These are phyloP conservation scores for Eutrema yunnanense DNA, from an alignment of 345 rosid species.

Conservation along the genomic window DNA sequence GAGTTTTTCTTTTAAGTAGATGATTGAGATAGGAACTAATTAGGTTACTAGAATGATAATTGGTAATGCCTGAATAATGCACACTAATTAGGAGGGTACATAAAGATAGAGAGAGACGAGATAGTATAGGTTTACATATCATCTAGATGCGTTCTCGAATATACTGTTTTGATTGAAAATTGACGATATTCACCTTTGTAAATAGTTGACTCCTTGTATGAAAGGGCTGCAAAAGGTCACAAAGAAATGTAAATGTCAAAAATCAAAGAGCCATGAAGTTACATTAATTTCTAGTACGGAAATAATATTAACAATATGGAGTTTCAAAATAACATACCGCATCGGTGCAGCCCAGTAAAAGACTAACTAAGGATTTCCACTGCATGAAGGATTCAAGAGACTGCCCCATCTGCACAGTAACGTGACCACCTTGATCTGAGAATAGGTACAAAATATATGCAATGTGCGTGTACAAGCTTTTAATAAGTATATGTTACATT, in stretches of 20 bases:
- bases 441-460: background rate
- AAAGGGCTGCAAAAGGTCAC: conserved; percentile 61
- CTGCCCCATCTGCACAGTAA: conserved; percentile 87
- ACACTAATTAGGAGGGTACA: background rate
- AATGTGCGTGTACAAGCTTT: background rate
- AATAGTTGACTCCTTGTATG: conserved; percentile 75
- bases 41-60: background rate
- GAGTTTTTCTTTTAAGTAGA: background rate
- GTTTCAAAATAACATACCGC: conserved; percentile 55
- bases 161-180: background rate
- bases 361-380: conserved; percentile 91
- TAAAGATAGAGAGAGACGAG: background rate
- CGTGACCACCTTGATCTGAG: background rate
- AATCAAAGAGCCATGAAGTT: background rate
- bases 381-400: conserved; percentile 88
- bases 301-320: background rate
- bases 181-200: conserved; percentile 48
- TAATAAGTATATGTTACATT: background rate
- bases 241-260: background rate
- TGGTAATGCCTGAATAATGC: background rate
- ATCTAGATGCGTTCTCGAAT: conserved; percentile 1
- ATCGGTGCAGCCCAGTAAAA: conserved; percentile 71
- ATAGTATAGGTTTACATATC: background rate
- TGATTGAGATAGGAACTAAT: background rate
- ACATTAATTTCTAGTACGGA: background rate